These are phyloP conservation scores for Lodderomyces theae DNA, from an alignment of 1,139 yeast species.

Conservation along the genomic window DNA sequence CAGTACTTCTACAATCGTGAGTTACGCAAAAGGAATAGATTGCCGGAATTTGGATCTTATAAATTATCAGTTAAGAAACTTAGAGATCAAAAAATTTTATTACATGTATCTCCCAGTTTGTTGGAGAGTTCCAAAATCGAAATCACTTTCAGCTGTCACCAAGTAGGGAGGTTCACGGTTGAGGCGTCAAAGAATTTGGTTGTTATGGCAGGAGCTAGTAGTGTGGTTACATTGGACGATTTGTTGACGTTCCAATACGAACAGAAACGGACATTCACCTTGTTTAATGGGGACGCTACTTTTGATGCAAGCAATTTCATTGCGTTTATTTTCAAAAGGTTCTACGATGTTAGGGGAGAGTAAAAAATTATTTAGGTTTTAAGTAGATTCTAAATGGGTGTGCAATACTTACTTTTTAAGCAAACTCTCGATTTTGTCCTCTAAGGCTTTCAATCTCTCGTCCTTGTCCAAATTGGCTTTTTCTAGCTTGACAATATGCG, in stretches of 20 bases:
- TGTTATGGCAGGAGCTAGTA: slow-evolving; percentile 50
- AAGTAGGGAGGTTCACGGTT: slow-evolving; percentile 67
- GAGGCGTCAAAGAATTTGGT: slow-evolving; percentile 55
- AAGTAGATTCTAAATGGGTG: no score
- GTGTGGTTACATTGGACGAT: slow-evolving; percentile 61
- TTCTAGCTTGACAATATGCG: slow-evolving; percentile 50
- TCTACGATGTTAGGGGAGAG: slow-evolving; percentile 50
- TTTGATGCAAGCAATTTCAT: slow-evolving; percentile 66
- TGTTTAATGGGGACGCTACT: slow-evolving; percentile 65
- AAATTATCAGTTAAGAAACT: slow-evolving; percentile 77
- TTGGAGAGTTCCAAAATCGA: slow-evolving; percentile 62
- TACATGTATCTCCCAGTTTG: slow-evolving; percentile 42
- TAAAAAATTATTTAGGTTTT: slow-evolving; percentile 10
- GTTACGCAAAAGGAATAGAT: slow-evolving; percentile 61
- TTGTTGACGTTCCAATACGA: slow-evolving; percentile 68
- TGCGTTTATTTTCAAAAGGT: slow-evolving; percentile 68
- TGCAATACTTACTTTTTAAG: slow-evolving; percentile 23
- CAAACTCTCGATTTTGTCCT: slow-evolving; percentile 40
- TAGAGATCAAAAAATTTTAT: slow-evolving; percentile 67
- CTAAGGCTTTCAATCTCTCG: slow-evolving; percentile 48
- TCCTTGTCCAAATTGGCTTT: slow-evolving; percentile 61
- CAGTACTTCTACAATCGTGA: slow-evolving; percentile 79
- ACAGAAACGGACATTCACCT: slow-evolving; percentile 44
- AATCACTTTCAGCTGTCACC: slow-evolving; percentile 74
- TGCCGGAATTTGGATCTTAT: slow-evolving; percentile 80